Evolutionary conservation across 129 eudicot genomes (phyloP).

Genomic region (Helianthus tuberosus): DNA sequence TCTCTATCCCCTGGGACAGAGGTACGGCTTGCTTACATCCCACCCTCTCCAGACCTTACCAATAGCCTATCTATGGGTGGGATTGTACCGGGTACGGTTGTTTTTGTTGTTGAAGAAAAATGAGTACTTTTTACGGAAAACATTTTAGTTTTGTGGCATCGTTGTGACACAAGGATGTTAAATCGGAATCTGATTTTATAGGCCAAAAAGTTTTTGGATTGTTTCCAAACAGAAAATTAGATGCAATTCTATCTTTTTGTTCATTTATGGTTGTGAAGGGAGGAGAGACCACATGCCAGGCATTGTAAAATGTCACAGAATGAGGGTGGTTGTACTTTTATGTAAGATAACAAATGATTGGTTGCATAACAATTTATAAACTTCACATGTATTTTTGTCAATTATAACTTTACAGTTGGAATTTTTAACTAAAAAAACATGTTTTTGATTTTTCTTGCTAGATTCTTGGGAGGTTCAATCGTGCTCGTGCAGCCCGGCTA

Average conservation of each 20-base stretch:
- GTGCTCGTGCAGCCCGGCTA: slow-evolving; percentile 88
- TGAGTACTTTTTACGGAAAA: neutral
- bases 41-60: too few species aligned
- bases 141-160: neutral
- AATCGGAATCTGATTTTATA: neutral
- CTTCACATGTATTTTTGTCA: neutral
- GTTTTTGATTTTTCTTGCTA: slow-evolving; percentile 27
- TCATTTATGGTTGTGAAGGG: neutral
- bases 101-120: neutral
- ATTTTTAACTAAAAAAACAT: slow-evolving; percentile 1
- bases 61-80: too few species aligned
- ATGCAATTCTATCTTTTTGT: neutral
- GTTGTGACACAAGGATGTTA: neutral
- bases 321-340: neutral
- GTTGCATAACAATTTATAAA: slow-evolving; percentile 10
- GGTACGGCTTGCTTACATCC: too few species aligned
- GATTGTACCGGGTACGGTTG: too few species aligned
- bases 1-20: too few species aligned
- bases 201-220: neutral
- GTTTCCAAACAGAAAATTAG: neutral
- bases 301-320: neutral
- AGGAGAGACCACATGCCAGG: neutral
- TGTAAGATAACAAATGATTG: slow-evolving; percentile 8
- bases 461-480: slow-evolving; percentile 90
- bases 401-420: slow-evolving; percentile 11